These are phyloP conservation scores for Margaritispora aquatica DNA, from an alignment of 495 filamentous ascomycete genomes.

Conservation along the genomic window DNA sequence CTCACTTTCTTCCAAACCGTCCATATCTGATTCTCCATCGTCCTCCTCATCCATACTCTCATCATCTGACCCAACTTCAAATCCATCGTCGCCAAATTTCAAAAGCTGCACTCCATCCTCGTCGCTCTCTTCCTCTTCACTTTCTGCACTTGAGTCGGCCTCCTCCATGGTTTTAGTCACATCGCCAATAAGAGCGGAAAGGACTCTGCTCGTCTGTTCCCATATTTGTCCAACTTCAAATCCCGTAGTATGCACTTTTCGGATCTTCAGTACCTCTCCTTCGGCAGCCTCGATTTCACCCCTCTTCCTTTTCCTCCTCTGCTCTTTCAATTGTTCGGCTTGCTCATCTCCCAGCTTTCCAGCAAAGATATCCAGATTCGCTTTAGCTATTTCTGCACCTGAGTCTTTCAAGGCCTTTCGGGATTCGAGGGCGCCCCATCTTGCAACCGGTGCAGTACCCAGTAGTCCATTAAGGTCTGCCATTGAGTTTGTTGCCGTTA, in stretches of 20 bases:
- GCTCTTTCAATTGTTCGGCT: constrained; percentile 45
- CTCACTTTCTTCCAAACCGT: constrained; percentile 25
- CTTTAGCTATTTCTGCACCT: constrained; percentile 64
- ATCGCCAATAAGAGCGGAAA: constrained; percentile 49
- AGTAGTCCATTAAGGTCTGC: background rate
- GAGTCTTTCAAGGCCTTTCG: constrained; percentile 48
- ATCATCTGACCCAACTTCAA: constrained; percentile 36
- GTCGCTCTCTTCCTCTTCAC: constrained; percentile 8
- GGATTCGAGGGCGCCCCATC: background rate
- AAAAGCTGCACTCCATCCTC: constrained; percentile 27
- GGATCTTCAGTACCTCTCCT: constrained; percentile 54
- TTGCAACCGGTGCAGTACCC: background rate
- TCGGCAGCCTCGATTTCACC: constrained; percentile 24
- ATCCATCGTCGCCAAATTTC: constrained; percentile 40
- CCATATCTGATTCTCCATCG: constrained; percentile 7
- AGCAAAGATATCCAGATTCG: constrained; percentile 70
- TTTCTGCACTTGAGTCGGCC: constrained; percentile 24
- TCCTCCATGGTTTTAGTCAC: constrained; percentile 43
- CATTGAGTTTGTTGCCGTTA: constrained; percentile 22
- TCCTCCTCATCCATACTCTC: constrained; percentile 25
- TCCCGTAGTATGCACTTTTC: constrained; percentile 77
- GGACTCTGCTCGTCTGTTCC: constrained; percentile 83
- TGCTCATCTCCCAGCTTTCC: constrained; percentile 60
- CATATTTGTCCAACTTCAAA: constrained; percentile 88
- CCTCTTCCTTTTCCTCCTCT: constrained; percentile 62